These are phyloP conservation scores for Pelargonium citronellum DNA, from an alignment of 441 rosid genomes.

Conservation along the genomic window DNA sequence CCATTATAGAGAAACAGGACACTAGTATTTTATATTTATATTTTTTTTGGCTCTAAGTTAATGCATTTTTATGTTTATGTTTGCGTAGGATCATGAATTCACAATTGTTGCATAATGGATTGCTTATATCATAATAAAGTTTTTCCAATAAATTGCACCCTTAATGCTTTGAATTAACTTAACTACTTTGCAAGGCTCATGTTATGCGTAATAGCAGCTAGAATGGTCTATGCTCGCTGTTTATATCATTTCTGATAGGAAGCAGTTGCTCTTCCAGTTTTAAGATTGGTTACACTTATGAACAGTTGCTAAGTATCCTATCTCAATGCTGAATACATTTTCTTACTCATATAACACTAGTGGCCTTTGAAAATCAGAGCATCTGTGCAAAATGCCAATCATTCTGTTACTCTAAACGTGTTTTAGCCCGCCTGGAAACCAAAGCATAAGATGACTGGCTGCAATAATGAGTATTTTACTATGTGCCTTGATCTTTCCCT, in stretches of 20 bases:
- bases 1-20: background rate
- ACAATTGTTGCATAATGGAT: background rate
- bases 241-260: background rate
- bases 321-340: background rate
- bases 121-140: background rate
- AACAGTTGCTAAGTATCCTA: background rate
- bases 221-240: background rate
- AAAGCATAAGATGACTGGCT: constrained; percentile 4
- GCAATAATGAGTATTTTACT: no score
- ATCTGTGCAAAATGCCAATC: background rate
- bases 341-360: background rate
- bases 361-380: background rate
- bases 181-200: background rate
- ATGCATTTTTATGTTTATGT: background rate
- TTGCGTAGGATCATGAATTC: background rate
- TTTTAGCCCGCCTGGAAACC: background rate
- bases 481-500: no score
- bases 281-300: background rate
- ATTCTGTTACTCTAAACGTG: background rate
- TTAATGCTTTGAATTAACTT: background rate
- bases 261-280: background rate
- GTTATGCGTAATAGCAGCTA: background rate
- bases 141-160: background rate
- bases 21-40: background rate
- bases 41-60: background rate